Evolutionary conservation across 345 rosid genomes (phyloP), one percentile per base, ranked within the genome.

Genomic region (Theobroma cacao): DNA sequence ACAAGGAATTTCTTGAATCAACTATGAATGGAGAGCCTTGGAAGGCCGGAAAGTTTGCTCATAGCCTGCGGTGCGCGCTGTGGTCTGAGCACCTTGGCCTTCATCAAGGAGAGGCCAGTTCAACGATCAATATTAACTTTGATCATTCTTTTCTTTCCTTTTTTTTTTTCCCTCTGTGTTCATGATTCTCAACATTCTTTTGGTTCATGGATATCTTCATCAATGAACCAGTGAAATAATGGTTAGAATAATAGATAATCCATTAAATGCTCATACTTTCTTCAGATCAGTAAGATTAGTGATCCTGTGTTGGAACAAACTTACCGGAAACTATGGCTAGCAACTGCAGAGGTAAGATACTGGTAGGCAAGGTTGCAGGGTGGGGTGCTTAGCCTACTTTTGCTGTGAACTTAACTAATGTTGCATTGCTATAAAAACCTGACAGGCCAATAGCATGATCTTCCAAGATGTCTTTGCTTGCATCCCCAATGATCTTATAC

Each of bases 31-130:
- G 98, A 73, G 83, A 87, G 86, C 87, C 86, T 1, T 95, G 98
- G 98, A 87, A 88, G 82, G 97, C 97, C 5, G 98, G 98, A 38
- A 93, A 89, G 79, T 91, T 93, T 75, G 76, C 98, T 8, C 75
- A 86, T 48, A 87, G 94, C 82, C 87, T 95, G 36, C 89, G 98
- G 60, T 88, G 95, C 82, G 88, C 93, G 0, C 77, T 95, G 31
- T 95, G 98, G 98, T 84, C 90, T 3, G 98, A 95, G 85, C 98
- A 93, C 81, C 98, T 93, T 64, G 97, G 94, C 59, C 94, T 95
- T 78, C 84, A 73, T 50, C 40, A 81, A 26, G 85, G 84, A 79
- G 98, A 93, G 95, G 98, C 93, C 74, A 74, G 81, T 84, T 68
- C 12, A 5, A 12, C 9, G 14, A 73, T 12, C 62, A 30, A 63